Percentiles rank a stretch among this genome's conserved stretches.
phyloP scores from a whole-genome alignment of 768 basidiomycete genomes.

The Pisolithus tinctorius region DNA sequence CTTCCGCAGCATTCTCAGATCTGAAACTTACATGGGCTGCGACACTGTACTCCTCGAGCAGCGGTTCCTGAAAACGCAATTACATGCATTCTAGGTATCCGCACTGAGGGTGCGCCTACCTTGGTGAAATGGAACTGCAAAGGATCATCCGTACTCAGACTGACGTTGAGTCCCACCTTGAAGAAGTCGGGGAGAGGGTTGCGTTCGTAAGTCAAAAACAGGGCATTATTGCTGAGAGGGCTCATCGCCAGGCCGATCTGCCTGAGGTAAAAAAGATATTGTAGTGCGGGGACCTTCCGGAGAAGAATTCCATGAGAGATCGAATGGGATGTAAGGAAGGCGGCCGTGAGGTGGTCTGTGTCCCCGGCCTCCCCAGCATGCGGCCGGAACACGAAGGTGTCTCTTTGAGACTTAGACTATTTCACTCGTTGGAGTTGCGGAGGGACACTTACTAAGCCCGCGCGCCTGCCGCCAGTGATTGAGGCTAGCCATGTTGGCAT shows the following conservation, averaged over 20 bases:
- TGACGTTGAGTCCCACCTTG: slow-evolving; percentile 91
- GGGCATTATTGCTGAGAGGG: slow-evolving; percentile 93
- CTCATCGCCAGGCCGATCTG: slow-evolving; percentile 99
- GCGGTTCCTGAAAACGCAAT: slow-evolving; percentile 58
- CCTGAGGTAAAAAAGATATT: slow-evolving; percentile 96
- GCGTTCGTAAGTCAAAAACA: slow-evolving; percentile 94
- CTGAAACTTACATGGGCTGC: slow-evolving; percentile 75
- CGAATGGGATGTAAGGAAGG: slow-evolving; percentile 93
- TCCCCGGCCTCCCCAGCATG: slow-evolving; percentile 98
- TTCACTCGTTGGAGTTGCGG: slow-evolving; percentile 1
- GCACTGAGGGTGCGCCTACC: slow-evolving; percentile 35
- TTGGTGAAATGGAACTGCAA: slow-evolving; percentile 99
- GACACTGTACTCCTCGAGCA: slow-evolving; percentile 95
- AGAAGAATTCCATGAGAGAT: slow-evolving; percentile 99
- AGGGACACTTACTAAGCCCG: slow-evolving; percentile 77
- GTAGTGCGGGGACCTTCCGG: slow-evolving; percentile 93
- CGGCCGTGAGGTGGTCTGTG: slow-evolving; percentile 93
- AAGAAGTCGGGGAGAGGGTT: slow-evolving; percentile 98
- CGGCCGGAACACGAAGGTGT: slow-evolving; percentile 93
- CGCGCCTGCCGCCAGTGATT: slow-evolving; percentile 86
- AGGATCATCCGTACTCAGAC: slow-evolving; percentile 92
- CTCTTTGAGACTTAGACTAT: slow-evolving; percentile 34
- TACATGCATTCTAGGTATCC: not conserved
- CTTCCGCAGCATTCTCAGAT: not conserved
- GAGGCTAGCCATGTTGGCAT: slow-evolving; percentile 89